These are phyloP conservation scores for Didymella lethalis DNA, from an alignment of 2,329 filamentous ascomycete species.

Conservation along the genomic window DNA sequence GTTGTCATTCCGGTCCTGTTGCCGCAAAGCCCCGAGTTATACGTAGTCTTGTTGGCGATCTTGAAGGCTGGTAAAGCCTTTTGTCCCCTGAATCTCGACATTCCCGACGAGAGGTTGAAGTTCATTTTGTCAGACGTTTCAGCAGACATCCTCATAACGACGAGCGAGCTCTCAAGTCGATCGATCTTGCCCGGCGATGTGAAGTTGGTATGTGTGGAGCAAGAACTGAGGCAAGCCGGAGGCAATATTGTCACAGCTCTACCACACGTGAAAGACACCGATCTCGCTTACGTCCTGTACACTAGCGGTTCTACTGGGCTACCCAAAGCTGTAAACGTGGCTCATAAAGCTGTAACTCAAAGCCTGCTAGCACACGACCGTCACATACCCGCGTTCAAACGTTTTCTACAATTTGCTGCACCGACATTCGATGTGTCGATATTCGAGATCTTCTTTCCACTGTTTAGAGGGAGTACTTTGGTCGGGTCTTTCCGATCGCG, in stretches of 20 bases:
- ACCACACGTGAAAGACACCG: constrained; percentile 29
- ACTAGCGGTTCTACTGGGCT: constrained; percentile 89
- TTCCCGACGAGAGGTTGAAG: constrained; percentile 75
- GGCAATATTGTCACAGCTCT: not conserved
- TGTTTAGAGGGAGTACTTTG: constrained; percentile 76
- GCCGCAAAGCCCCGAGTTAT: constrained; percentile 78
- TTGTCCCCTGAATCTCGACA: constrained; percentile 82
- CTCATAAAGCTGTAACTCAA: constrained; percentile 81
- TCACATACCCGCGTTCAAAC: constrained; percentile 76
- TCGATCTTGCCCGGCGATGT: constrained; percentile 49
- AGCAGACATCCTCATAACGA: constrained; percentile 73
- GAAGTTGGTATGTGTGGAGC: constrained; percentile 55
- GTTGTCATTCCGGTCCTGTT: constrained; percentile 76
- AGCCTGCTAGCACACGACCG: constrained; percentile 81
- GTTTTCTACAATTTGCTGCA: constrained; percentile 90
- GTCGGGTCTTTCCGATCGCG: constrained; percentile 72
- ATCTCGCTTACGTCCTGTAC: constrained; percentile 89
- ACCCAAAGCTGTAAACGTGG: constrained; percentile 86
- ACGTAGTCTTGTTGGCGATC: constrained; percentile 78
- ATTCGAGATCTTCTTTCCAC: constrained; percentile 92
- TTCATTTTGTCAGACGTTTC: constrained; percentile 83
- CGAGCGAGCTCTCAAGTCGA: constrained; percentile 54
- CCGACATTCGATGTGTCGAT: constrained; percentile 95
- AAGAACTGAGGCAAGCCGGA: constrained; percentile 43
- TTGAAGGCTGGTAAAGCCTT: constrained; percentile 85